Base-by-base conservation (phyloP, 257 asterid species). In the Schizonepeta tenuifolia region DNA sequence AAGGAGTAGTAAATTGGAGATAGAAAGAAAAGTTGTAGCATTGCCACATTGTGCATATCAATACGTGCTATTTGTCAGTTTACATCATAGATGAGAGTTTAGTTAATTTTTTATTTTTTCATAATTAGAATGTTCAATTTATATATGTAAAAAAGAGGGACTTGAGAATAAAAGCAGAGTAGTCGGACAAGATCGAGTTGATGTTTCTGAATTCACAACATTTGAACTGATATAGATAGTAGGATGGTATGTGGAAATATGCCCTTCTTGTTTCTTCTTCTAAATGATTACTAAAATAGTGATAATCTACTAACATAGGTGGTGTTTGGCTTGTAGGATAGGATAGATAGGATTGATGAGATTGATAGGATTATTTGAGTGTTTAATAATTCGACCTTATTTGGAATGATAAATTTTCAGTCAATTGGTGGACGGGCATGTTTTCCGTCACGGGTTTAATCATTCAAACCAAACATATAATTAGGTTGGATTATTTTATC, bases 131-230 rank as follows among this genome's bases (percentile, higher is more conserved):
- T 17, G 47, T 7, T 15, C 3, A 26, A 60, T 43, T 9, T 58
- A 24, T 40, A 3, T 36, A 17, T 33, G 26, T 51, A 26, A 28
- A 18, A n/a, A 67, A 17, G n/a, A 3, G 50, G 35, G 22, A 64
- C 26, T 46, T 46, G 15, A 40, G 38, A 56, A 55, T 69, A 24
- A 24, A 68, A 59, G 21, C 26, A 46, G 38, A 70, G n/a, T 76
- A 33, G 38, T 10, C 7, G 67, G 53, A 35, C 9, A 33, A 65
- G 61, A 12, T 57, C 20, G 9, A 11, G 0, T 58, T 36, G 12
- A 21, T 68, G 74, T 61, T 50, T 20, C 55, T 22, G 5, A 41
- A 18, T 36, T 12, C 1, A 8, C 21, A 51, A 38, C 18, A 38
- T 54, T 14, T 41, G 1, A 24, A 36, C 6, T n/a, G n/a, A n/a